Percentiles rank a stretch among this genome's conserved stretches.
These are phyloP conservation scores for Pezicula neosporulosa DNA, from an alignment of 2,329 filamentous ascomycete species.

Conservation along the genomic window DNA sequence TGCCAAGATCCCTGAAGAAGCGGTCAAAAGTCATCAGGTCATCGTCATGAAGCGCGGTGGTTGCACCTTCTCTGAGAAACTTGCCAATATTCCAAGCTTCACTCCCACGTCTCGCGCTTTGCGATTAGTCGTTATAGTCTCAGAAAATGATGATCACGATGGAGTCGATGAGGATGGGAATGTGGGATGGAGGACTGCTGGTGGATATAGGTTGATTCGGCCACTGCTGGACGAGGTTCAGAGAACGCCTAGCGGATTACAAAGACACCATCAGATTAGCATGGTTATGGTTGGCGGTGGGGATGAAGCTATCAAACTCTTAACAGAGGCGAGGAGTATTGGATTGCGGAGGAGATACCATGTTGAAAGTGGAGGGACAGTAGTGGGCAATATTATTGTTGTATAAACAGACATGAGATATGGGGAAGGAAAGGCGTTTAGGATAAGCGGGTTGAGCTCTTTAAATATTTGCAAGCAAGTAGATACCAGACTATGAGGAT, in stretches of 20 bases:
- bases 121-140: constrained; percentile 79
- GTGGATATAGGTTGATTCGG: constrained; percentile 32
- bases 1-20: constrained; percentile 44
- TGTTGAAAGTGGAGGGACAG: constrained; percentile 75
- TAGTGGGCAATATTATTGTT: constrained; percentile 76
- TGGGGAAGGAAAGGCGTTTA: neutral
- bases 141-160: constrained; percentile 40
- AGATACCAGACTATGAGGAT: too few relatives aligned
- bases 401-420: constrained; percentile 12
- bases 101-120: constrained; percentile 57
- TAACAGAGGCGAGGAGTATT: constrained; percentile 62
- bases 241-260: constrained; percentile 31
- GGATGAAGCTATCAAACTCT: constrained; percentile 57
- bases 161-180: constrained; percentile 26
- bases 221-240: constrained; percentile 78
- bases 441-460: neutral
- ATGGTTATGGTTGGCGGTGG: constrained; percentile 82
- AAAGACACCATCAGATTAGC: constrained; percentile 60
- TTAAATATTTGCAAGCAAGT: too few relatives aligned
- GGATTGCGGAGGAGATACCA: constrained; percentile 76
- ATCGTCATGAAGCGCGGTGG: constrained; percentile 79
- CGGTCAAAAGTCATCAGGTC: constrained; percentile 62
- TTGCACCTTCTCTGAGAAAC: constrained; percentile 81
- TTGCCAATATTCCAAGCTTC: constrained; percentile 80
- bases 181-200: constrained; percentile 30